Evolutionary conservation across 352 stramenopile genomes (phyloP).

Genomic region (Globisporangium nunn): DNA sequence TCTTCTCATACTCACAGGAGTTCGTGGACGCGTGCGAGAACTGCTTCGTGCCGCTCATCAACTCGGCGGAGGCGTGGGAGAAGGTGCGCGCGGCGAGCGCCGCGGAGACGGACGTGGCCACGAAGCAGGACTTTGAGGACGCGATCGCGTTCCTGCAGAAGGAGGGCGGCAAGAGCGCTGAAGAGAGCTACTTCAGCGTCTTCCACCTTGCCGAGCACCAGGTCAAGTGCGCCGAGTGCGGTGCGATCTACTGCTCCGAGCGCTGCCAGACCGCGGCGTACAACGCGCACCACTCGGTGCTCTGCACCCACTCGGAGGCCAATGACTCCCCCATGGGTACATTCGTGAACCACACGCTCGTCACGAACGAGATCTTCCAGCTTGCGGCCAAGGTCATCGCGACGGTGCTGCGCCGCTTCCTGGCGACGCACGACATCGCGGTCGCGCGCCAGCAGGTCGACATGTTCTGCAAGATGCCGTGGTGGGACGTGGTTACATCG

Average conservation of each 20-base stretch:
- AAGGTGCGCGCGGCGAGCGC: conserved; percentile 32
- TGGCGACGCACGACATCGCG: conserved; percentile 46
- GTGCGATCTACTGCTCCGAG: conserved; percentile 81
- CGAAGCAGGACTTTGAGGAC: conserved; percentile 41
- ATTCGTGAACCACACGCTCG: conserved; percentile 70
- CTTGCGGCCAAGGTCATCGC: conserved; percentile 85
- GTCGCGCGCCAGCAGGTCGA: conserved; percentile 56
- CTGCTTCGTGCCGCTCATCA: conserved; percentile 72
- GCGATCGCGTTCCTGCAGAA: conserved; percentile 59
- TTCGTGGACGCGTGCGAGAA: conserved; percentile 75
- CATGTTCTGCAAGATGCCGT: conserved; percentile 87
- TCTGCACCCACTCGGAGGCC: conserved; percentile 51
- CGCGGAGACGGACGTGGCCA: conserved; percentile 38
- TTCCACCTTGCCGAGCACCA: conserved; percentile 49
- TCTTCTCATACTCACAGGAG: conserved; percentile 19
- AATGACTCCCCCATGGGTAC: conserved; percentile 67
- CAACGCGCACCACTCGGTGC: conserved; percentile 66
- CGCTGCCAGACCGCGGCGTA: conserved; percentile 64
- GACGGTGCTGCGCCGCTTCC: conserved; percentile 53
- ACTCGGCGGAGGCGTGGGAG: conserved; percentile 52
- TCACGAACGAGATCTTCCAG: conserved; percentile 93
- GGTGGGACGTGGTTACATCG: conserved; percentile 86
- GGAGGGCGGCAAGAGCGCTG: conserved; percentile 48
- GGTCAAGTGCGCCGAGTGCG: conserved; percentile 53
- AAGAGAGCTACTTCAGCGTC: conserved; percentile 69